phyloP scores from a whole-genome alignment of 495 filamentous ascomycete species.

The Neurospora sp. region DNA sequence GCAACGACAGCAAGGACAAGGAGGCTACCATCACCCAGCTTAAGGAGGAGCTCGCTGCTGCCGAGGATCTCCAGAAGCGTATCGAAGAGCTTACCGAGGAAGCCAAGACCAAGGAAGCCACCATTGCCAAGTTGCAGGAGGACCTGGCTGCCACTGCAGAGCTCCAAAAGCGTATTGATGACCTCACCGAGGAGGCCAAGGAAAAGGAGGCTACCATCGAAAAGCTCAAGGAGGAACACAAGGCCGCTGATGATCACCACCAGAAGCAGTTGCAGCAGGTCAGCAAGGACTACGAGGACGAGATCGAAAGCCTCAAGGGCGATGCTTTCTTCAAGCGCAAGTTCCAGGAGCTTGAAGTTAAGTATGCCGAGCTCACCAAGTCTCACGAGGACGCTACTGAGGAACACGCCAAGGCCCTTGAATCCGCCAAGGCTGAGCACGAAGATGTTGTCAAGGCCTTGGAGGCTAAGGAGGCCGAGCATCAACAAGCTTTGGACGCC shows the following conservation, averaged over 20 bases:
- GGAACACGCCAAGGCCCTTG: slow-evolving; percentile 28
- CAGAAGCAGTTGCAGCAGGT: slow-evolving; percentile 38
- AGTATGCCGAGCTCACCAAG: slow-evolving; percentile 34
- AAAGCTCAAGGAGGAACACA: slow-evolving; percentile 35
- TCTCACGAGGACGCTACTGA: slow-evolving; percentile 29
- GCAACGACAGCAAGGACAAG: slow-evolving; percentile 30
- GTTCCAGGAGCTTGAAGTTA: slow-evolving; percentile 39
- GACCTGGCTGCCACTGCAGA: slow-evolving; percentile 32
- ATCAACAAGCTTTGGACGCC: slow-evolving; percentile 33
- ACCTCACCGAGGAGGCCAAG: slow-evolving; percentile 26
- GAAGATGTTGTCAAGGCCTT: slow-evolving; percentile 26
- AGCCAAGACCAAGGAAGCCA: slow-evolving; percentile 26
- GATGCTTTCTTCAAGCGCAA: slow-evolving; percentile 46
- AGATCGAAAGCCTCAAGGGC: slow-evolving; percentile 46
- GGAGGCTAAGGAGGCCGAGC: slow-evolving; percentile 30
- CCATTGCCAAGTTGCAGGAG: slow-evolving; percentile 33
- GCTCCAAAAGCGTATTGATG: slow-evolving; percentile 32
- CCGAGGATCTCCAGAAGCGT: slow-evolving; percentile 36
- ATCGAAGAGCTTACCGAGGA: slow-evolving; percentile 42
- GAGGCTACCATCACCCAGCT: slow-evolving; percentile 17
- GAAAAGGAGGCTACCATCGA: slow-evolving; percentile 22
- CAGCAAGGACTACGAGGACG: slow-evolving; percentile 43
- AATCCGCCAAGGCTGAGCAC: slow-evolving; percentile 27
- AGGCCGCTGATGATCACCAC: slow-evolving; percentile 36
- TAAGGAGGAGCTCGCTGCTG: slow-evolving; percentile 34